Percentiles rank a stretch among this genome's conserved stretches.
These are phyloP conservation scores for Friedmanniomyces simplex DNA, from an alignment of 495 filamentous ascomycete species.

Conservation along the genomic window DNA sequence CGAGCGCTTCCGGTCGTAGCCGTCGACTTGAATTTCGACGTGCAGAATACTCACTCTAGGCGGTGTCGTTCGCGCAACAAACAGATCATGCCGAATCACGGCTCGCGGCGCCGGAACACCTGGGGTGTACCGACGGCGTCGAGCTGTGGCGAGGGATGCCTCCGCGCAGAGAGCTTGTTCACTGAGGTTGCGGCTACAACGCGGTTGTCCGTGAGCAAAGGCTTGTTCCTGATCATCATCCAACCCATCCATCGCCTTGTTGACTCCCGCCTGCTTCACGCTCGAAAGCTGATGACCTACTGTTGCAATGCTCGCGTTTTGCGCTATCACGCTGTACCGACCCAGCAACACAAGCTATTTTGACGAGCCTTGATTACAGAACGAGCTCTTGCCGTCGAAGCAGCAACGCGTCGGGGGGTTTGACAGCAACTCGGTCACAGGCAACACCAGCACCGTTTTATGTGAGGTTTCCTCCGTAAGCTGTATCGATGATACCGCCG, in stretches of 20 bases:
- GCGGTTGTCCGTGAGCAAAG: conserved; percentile 41
- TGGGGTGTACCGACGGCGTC: not conserved
- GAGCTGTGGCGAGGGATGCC: conserved; percentile 31
- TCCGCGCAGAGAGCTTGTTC: conserved; percentile 32
- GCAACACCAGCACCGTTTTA: not conserved
- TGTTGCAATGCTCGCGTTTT: conserved; percentile 43
- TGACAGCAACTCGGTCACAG: not conserved
- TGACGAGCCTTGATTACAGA: conserved; percentile 15
- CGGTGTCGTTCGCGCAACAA: conserved; percentile 53
- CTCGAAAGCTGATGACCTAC: conserved; percentile 51
- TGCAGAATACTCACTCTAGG: conserved; percentile 46
- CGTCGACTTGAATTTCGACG: conserved; percentile 48
- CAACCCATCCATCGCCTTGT: conserved; percentile 53
- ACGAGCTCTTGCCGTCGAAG: not conserved
- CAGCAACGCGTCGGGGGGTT: not conserved
- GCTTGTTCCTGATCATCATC: conserved; percentile 49
- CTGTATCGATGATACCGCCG: not conserved
- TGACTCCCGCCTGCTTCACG: conserved; percentile 54
- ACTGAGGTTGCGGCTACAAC: conserved; percentile 43
- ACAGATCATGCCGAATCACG: conserved; percentile 19
- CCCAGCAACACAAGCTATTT: conserved; percentile 44
- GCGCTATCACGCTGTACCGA: conserved; percentile 51
- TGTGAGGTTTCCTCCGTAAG: not conserved
- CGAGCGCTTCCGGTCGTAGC: not conserved
- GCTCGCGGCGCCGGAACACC: not conserved